Evolutionary conservation across 2,329 filamentous ascomycete species (phyloP).

Genomic region (Verticillium tricorpus): DNA sequence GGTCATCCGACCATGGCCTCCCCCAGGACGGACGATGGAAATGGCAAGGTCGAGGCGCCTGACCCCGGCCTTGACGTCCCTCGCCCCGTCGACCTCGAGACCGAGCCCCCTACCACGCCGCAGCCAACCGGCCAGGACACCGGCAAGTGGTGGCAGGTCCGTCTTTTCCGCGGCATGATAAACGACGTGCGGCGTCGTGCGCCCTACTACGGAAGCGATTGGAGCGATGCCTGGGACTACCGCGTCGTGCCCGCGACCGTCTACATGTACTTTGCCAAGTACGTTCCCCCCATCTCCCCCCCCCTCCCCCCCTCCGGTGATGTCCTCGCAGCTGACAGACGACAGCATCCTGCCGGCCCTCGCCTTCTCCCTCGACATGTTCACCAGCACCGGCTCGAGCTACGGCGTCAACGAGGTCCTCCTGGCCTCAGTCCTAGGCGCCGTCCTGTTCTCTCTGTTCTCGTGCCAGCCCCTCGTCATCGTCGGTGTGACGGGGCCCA

Average conservation of each 20-base stretch:
- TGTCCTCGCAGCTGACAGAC: not conserved
- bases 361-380: conserved; percentile 91
- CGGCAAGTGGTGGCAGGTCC: conserved; percentile 66
- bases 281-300: conserved; percentile 22
- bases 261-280: conserved; percentile 97
- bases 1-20: not conserved
- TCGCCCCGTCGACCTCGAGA: not conserved
- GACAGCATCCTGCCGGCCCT: conserved; percentile 77
- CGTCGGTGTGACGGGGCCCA: conserved; percentile 86
- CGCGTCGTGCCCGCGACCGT: conserved; percentile 80
- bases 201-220: conserved; percentile 79
- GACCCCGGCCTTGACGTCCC: not conserved
- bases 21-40: not conserved
- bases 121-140: not conserved
- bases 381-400: conserved; percentile 76
- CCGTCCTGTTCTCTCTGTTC: conserved; percentile 74
- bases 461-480: conserved; percentile 85
- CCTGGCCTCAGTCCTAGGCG: conserved; percentile 77
- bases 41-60: not conserved
- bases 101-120: not conserved
- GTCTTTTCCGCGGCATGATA: conserved; percentile 72
- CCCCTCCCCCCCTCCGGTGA: too few relatives aligned
- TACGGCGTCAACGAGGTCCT: conserved; percentile 91
- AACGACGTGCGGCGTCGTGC: conserved; percentile 70
- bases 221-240: conserved; percentile 86